Evolutionary conservation across 1,284 basidiomycete genomes (phyloP).

Genomic region (Ceratobasidium sp.): DNA sequence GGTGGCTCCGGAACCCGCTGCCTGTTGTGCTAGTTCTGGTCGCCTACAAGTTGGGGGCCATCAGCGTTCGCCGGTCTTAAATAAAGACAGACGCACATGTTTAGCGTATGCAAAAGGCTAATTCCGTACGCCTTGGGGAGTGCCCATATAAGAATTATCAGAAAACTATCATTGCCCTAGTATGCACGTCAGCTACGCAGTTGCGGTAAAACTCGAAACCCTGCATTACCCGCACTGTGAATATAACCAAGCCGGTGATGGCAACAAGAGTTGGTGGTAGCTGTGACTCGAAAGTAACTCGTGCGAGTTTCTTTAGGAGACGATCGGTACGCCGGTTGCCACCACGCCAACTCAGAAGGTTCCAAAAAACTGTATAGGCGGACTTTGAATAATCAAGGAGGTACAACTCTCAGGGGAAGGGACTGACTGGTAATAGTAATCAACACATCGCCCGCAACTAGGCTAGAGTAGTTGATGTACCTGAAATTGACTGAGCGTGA

Average conservation of each 20-base stretch:
- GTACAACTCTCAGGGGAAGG: no score
- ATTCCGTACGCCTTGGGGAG: slow-evolving; percentile 30
- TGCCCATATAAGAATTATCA: slow-evolving; percentile 14
- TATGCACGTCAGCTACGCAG: no score
- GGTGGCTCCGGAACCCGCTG: background rate
- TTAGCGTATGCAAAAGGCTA: no score
- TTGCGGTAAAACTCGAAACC: background rate
- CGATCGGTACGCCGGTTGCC: slow-evolving; percentile 10
- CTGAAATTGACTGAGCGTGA: background rate
- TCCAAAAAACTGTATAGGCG: background rate
- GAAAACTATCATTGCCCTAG: slow-evolving; percentile 16
- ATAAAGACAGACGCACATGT: background rate
- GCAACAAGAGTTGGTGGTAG: slow-evolving; percentile 23
- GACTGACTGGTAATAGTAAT: slow-evolving; percentile 15
- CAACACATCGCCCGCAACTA: background rate
- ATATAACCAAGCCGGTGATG: slow-evolving; percentile 12
- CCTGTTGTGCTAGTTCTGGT: background rate
- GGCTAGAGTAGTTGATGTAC: slow-evolving; percentile 14
- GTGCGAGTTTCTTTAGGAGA: slow-evolving; percentile 1
- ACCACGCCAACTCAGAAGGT: background rate
- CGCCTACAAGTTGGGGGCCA: background rate
- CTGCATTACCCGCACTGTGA: slow-evolving; percentile 15
- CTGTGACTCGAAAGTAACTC: no score
- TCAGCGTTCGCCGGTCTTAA: background rate
- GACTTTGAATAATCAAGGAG: no score